These are phyloP conservation scores for Fusarium floridanum DNA, from an alignment of 2,329 filamentous ascomycete species.

Conservation along the genomic window DNA sequence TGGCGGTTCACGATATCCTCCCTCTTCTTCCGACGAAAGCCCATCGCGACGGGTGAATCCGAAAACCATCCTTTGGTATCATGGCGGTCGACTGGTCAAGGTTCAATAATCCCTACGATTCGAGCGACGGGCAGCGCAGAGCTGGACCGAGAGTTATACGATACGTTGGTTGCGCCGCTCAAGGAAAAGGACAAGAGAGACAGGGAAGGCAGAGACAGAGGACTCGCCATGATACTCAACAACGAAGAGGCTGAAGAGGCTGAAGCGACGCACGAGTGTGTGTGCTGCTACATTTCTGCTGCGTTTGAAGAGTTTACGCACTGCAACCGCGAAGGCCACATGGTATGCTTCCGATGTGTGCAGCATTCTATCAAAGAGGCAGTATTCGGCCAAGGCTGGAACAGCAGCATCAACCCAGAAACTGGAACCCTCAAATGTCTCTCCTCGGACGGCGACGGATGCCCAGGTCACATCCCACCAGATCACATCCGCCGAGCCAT, in stretches of 20 bases:
- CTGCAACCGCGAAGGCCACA: slow-evolving; percentile 77
- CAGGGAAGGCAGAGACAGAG: slow-evolving; percentile 65
- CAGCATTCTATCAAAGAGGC: slow-evolving; percentile 86
- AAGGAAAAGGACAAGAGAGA: slow-evolving; percentile 57
- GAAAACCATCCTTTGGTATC: slow-evolving; percentile 73
- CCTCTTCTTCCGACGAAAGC: slow-evolving; percentile 76
- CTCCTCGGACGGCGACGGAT: slow-evolving; percentile 79
- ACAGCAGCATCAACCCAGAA: slow-evolving; percentile 79
- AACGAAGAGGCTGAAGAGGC: slow-evolving; percentile 69
- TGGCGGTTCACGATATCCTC: slow-evolving; percentile 82
- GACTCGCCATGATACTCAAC: slow-evolving; percentile 67
- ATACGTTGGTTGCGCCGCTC: slow-evolving; percentile 68
- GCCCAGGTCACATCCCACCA: slow-evolving; percentile 78
- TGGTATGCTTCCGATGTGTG: slow-evolving; percentile 86
- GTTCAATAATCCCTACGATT: slow-evolving; percentile 70
- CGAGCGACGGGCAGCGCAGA: slow-evolving; percentile 75
- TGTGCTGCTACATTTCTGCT: slow-evolving; percentile 80
- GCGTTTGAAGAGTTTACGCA: slow-evolving; percentile 80
- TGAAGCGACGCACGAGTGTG: slow-evolving; percentile 75
- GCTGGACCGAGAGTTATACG: slow-evolving; percentile 72
- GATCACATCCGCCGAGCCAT: slow-evolving; percentile 81
- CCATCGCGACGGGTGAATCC: slow-evolving; percentile 64
- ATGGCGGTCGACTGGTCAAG: slow-evolving; percentile 69
- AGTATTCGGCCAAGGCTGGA: slow-evolving; percentile 93
- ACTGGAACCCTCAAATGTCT: slow-evolving; percentile 84